These are phyloP conservation scores for Coleophoma crateriformis DNA, from an alignment of 2,329 filamentous ascomycete genomes.

Conservation along the genomic window DNA sequence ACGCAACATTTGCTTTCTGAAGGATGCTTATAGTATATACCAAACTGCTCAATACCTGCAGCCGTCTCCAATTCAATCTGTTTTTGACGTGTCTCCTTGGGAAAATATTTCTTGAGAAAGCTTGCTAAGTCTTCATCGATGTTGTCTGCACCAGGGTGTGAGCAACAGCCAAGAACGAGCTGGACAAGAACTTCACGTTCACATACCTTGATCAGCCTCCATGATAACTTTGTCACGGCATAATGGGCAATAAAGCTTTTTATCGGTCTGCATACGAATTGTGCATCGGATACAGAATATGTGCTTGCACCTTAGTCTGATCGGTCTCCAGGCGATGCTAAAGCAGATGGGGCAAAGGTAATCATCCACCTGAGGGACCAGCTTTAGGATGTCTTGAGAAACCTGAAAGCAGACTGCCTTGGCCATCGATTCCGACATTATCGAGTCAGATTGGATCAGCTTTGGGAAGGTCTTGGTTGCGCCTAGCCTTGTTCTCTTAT, in stretches of 20 bases:
- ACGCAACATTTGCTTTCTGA: conserved; percentile 48
- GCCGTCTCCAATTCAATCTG: conserved; percentile 68
- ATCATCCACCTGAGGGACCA: conserved; percentile 79
- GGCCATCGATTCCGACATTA: conserved; percentile 63
- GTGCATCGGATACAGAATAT: conserved; percentile 82
- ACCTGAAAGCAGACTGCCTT: conserved; percentile 72
- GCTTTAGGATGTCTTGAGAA: conserved; percentile 62
- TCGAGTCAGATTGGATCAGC: conserved; percentile 50
- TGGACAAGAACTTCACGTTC: too few relatives aligned
- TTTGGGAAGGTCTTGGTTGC: conserved; percentile 58
- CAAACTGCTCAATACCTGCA: conserved; percentile 68
- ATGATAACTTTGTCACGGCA: conserved; percentile 70
- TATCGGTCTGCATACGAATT: conserved; percentile 69
- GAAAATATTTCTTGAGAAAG: conserved; percentile 73
- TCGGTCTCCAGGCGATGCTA: conserved; percentile 72
- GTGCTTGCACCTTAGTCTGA: conserved; percentile 70
- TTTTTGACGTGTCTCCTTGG: conserved; percentile 62
- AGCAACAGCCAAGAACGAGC: too few relatives aligned
- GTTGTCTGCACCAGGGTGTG: conserved; percentile 41
- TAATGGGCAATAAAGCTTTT: conserved; percentile 66
- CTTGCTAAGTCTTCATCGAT: conserved; percentile 63
- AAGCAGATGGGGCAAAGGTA: conserved; percentile 79
- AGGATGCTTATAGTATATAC: conserved; percentile 52
- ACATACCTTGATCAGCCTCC: conserved; percentile 58
- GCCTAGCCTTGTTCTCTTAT: conserved; percentile 75